Conservation (phyloP, 768 basidiomycete species). For the Suillus weaverae region DNA sequence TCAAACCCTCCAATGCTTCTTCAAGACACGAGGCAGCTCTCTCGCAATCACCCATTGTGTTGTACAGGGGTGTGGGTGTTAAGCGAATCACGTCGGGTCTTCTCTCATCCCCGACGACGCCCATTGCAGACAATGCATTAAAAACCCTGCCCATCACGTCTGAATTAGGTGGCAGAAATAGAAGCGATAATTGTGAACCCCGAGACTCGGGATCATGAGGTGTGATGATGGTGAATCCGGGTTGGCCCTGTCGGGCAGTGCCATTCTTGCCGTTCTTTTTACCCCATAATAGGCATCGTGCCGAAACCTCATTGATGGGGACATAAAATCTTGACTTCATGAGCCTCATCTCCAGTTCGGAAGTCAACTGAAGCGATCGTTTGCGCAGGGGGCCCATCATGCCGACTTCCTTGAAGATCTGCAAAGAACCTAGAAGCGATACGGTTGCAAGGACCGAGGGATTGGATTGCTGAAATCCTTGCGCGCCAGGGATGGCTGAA, state of each 20-base stretch:
- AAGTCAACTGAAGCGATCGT: slow-evolving; percentile 72
- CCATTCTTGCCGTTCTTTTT: slow-evolving; percentile 26
- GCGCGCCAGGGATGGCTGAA: slow-evolving; percentile 83
- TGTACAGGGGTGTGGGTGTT: slow-evolving; percentile 86
- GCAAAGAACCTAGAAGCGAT: slow-evolving; percentile 80
- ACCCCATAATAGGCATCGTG: slow-evolving; percentile 26
- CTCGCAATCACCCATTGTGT: slow-evolving; percentile 75
- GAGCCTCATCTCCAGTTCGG: slow-evolving; percentile 65
- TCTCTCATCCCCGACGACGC: slow-evolving; percentile 91
- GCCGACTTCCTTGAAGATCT: slow-evolving; percentile 76
- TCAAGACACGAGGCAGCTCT: slow-evolving; percentile 67
- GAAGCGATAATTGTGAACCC: slow-evolving; percentile 86
- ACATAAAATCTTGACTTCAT: slow-evolving; percentile 64
- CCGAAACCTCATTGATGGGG: slow-evolving; percentile 35
- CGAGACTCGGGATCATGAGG: slow-evolving; percentile 65
- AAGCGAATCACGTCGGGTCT: slow-evolving; percentile 90
- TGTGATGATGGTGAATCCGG: slow-evolving; percentile 91
- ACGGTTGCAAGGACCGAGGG: slow-evolving; percentile 80
- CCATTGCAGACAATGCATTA: slow-evolving; percentile 56
- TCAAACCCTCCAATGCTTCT: slow-evolving; percentile 44
- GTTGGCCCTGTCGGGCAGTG: slow-evolving; percentile 7
- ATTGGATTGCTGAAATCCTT: slow-evolving; percentile 96
- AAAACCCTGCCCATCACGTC: slow-evolving; percentile 73
- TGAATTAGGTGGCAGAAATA: slow-evolving; percentile 62
- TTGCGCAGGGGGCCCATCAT: slow-evolving; percentile 68